These are phyloP conservation scores for Phytophthora pseudosyringae DNA, from an alignment of 352 stramenopile species.

Conservation along the genomic window DNA sequence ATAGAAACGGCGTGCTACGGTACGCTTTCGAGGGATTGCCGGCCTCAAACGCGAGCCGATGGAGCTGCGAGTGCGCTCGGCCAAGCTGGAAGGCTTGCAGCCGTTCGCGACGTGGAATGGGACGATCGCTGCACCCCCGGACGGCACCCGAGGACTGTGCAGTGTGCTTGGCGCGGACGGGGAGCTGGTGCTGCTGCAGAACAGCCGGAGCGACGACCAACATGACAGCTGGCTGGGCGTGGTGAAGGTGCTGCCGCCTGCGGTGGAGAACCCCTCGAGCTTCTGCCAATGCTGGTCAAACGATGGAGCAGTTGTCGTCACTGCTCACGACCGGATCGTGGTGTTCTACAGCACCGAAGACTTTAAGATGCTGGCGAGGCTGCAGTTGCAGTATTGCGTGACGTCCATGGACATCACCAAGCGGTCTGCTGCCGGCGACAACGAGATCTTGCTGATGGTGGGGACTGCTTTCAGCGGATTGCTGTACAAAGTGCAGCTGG, in stretches of 20 bases:
- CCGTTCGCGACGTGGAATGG: constrained; percentile 72
- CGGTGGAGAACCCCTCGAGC: constrained; percentile 17
- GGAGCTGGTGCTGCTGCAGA: constrained; percentile 55
- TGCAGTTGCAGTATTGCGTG: constrained; percentile 44
- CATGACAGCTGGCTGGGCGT: constrained; percentile 32
- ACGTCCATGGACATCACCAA: constrained; percentile 42
- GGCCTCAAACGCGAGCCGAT: no score
- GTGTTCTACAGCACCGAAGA: constrained; percentile 39
- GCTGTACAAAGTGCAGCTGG: constrained; percentile 39
- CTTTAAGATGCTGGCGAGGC: constrained; percentile 19
- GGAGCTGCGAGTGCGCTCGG: constrained; percentile 46
- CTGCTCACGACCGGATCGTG: constrained; percentile 41
- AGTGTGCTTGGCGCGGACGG: constrained; percentile 64
- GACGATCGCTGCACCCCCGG: constrained; percentile 32
- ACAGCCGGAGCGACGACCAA: constrained; percentile 1
- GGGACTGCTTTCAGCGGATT: constrained; percentile 45
- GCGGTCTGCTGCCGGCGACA: not conserved
- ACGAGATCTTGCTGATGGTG: constrained; percentile 31
- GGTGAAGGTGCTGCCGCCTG: constrained; percentile 42
- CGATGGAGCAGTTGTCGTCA: constrained; percentile 37
- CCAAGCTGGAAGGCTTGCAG: constrained; percentile 47
- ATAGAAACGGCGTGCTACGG: constrained; percentile 18
- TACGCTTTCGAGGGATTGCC: constrained; percentile 12
- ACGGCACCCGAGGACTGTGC: constrained; percentile 23
- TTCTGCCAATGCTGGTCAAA: constrained; percentile 66